These are phyloP conservation scores for Grosmannia huntii DNA, from an alignment of 2,329 filamentous ascomycete species.

Conservation along the genomic window DNA sequence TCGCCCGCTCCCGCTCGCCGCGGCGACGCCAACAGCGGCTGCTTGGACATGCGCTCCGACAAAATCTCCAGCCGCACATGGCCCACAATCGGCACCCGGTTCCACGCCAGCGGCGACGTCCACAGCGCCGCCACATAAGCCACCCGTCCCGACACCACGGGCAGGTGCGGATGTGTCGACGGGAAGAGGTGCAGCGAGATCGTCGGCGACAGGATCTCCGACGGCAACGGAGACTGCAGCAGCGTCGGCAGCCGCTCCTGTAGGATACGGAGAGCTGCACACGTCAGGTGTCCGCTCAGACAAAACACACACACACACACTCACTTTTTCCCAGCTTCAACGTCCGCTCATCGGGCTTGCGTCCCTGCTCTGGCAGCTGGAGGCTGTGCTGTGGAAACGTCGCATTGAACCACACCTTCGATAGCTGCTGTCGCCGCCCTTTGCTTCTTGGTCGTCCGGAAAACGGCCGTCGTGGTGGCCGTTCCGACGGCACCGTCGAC, in stretches of 20 bases:
- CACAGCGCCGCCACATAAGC: slow-evolving; percentile 88
- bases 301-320: neutral
- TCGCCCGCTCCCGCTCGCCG: slow-evolving; percentile 39
- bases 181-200: slow-evolving; percentile 61
- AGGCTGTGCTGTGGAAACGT: slow-evolving; percentile 19
- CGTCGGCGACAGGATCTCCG: slow-evolving; percentile 63
- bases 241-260: slow-evolving; percentile 56
- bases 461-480: neutral
- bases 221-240: slow-evolving; percentile 53
- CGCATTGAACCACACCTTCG: slow-evolving; percentile 31
- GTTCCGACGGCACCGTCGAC: neutral
- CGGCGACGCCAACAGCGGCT: slow-evolving; percentile 29
- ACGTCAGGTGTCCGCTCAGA: too few species aligned
- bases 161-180: slow-evolving; percentile 74
- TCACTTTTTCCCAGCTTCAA: slow-evolving; percentile 51
- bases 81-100: slow-evolving; percentile 76
- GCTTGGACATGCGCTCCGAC: slow-evolving; percentile 73
- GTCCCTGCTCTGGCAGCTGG: slow-evolving; percentile 7
- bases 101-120: slow-evolving; percentile 95
- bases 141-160: slow-evolving; percentile 79
- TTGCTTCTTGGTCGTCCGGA: neutral
- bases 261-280: slow-evolving; percentile 46
- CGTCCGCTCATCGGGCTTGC: slow-evolving; percentile 37
- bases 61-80: slow-evolving; percentile 81
- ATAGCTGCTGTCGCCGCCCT: neutral